Evolutionary conservation across 768 basidiomycete species (phyloP).

Genomic region (Mycena kentingensis): DNA sequence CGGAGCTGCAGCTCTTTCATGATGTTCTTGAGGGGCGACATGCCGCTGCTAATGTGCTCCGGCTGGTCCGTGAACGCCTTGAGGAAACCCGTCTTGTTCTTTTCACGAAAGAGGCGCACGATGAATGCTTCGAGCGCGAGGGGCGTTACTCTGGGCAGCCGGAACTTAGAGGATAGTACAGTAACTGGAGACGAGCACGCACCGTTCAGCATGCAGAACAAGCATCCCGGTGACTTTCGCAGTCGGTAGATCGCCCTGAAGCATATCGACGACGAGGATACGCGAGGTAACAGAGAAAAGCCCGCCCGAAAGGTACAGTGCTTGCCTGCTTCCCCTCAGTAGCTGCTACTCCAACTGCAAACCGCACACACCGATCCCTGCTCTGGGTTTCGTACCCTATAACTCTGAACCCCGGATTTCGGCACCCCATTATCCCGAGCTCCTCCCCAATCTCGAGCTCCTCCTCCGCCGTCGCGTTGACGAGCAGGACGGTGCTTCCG

Average conservation of each 20-base stretch:
- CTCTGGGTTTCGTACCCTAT: constrained; percentile 79
- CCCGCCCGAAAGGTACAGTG: constrained; percentile 85
- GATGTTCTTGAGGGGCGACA: constrained; percentile 89
- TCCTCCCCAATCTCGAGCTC: constrained; percentile 92
- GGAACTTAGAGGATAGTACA: background rate
- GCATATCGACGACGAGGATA: constrained; percentile 93
- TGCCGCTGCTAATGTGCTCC: constrained; percentile 88
- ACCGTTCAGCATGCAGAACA: constrained; percentile 91
- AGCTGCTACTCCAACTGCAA: too few relatives aligned
- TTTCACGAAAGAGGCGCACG: constrained; percentile 85
- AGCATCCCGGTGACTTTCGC: constrained; percentile 87
- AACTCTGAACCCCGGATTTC: constrained; percentile 80
- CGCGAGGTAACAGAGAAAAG: constrained; percentile 90
- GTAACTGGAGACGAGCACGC: constrained; percentile 16
- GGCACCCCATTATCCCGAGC: constrained; percentile 87
- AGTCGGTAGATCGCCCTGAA: constrained; percentile 82
- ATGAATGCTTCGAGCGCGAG: constrained; percentile 91
- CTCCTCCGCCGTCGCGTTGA: constrained; percentile 84
- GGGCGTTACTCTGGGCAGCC: constrained; percentile 68
- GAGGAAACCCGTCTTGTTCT: constrained; percentile 87
- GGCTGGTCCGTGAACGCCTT: constrained; percentile 98
- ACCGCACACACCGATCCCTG: constrained; percentile 76
- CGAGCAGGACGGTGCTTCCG: constrained; percentile 78
- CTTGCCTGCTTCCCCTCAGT: too few relatives aligned
- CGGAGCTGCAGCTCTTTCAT: constrained; percentile 91